These are phyloP conservation scores for Chlorella sp. DNA, from an alignment of 139 green algal species.

Conservation along the genomic window DNA sequence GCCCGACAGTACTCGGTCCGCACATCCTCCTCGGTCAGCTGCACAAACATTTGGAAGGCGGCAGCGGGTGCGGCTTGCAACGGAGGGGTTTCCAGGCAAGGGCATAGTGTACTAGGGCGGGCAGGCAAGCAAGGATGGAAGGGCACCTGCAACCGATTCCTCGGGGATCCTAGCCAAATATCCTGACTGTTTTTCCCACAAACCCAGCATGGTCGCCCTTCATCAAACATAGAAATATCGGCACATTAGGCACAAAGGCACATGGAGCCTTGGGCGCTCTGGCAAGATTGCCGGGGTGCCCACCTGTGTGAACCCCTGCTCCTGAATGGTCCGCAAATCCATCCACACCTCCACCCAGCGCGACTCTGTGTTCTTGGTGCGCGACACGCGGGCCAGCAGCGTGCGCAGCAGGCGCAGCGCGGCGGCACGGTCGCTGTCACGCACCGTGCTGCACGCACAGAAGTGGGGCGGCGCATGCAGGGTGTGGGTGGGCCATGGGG, in stretches of 20 bases:
- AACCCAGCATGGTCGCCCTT: too few relatives aligned
- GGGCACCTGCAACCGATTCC: not conserved
- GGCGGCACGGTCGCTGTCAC: not conserved
- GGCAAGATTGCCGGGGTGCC: not conserved
- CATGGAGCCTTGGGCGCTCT: not conserved
- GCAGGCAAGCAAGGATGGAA: not conserved
- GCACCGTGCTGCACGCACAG: not conserved
- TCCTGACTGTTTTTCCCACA: not conserved
- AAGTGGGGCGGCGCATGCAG: not conserved
- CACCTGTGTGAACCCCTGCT: slow-evolving; percentile 10
- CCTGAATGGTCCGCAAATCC: slow-evolving; percentile 26
- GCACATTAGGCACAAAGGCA: too few relatives aligned
- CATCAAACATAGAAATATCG: too few relatives aligned
- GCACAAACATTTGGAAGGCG: not conserved
- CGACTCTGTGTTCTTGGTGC: slow-evolving; percentile 24
- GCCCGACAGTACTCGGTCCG: slow-evolving; percentile 27
- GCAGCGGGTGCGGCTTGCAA: too few relatives aligned
- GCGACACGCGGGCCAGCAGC: slow-evolving; percentile 43
- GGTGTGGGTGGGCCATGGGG: not conserved
- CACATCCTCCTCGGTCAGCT: slow-evolving; percentile 26
- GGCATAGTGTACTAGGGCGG: not conserved
- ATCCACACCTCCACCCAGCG: slow-evolving; percentile 51
- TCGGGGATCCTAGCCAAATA: not conserved
- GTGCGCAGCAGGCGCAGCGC: slow-evolving; percentile 35
- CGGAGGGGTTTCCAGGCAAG: not conserved